Conservation (phyloP, 345 rosid genomes). For the Streptanthus diversifolius region DNA sequence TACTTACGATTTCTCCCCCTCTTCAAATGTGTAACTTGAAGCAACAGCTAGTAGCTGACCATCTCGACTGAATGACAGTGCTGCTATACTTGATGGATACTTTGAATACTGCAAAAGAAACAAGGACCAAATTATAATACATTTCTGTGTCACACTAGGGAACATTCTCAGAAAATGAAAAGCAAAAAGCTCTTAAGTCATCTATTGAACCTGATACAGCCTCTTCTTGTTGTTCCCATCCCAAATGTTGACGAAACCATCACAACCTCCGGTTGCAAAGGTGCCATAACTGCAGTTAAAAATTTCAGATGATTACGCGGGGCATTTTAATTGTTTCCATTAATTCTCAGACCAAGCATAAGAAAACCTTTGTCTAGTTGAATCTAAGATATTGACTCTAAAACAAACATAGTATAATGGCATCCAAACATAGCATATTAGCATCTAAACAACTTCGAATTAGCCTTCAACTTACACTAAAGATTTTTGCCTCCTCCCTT, state of each 20-base stretch:
- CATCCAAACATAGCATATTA: background rate
- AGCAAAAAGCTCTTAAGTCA: background rate
- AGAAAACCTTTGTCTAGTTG: background rate
- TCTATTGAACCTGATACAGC: constrained; percentile 73
- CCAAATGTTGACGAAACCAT: constrained; percentile 96
- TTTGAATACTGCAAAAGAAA: constrained; percentile 70
- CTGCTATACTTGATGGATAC: constrained; percentile 87
- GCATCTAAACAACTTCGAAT: background rate
- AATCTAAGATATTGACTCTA: background rate
- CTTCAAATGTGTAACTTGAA: constrained; percentile 95
- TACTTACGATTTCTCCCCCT: constrained; percentile 88
- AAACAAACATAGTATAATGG: background rate
- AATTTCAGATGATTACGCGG: constrained; percentile 7
- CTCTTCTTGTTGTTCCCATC: constrained; percentile 99
- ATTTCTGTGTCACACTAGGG: background rate
- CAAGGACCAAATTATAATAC: background rate
- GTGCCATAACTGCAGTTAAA: constrained; percentile 79
- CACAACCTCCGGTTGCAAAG: constrained; percentile 98
- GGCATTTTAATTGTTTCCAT: background rate
- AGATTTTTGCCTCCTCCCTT: background rate
- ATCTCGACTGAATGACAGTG: constrained; percentile 93
- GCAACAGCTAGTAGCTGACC: constrained; percentile 95
- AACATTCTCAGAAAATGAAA: constrained; percentile 4
- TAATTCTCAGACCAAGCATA: background rate
- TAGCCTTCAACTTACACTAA: background rate